These are phyloP conservation scores for Rhynchosporium agropyri DNA, from an alignment of 2,329 filamentous ascomycete species.

Conservation along the genomic window DNA sequence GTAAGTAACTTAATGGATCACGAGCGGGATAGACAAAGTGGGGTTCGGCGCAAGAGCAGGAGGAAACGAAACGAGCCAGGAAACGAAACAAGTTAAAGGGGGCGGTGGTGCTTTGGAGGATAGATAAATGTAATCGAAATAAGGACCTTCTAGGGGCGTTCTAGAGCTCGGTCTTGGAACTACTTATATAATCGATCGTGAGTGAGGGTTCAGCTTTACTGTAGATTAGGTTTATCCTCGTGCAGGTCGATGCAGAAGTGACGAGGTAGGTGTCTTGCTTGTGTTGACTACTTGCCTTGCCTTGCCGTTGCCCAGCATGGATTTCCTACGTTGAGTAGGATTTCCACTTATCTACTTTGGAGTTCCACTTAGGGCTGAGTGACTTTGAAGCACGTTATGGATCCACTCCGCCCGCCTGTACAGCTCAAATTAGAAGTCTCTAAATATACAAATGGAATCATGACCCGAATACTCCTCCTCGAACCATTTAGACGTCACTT, in stretches of 20 bases:
- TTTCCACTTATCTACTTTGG: too few species aligned
- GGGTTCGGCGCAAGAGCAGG: constrained; percentile 4
- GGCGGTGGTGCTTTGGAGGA: background rate
- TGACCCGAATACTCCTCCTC: background rate
- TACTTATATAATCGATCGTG: too few species aligned
- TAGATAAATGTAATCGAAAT: constrained; percentile 8
- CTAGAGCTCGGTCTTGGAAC: constrained; percentile 14
- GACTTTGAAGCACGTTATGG: too few species aligned
- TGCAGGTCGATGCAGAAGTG: background rate
- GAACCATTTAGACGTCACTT: constrained; percentile 7
- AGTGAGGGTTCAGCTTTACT: too few species aligned
- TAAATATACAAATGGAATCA: background rate
- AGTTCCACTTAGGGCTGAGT: too few species aligned
- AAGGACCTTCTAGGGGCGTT: constrained; percentile 15
- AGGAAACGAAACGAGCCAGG: background rate
- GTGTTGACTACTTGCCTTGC: background rate
- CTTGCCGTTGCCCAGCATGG: background rate
- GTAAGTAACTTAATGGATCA: background rate
- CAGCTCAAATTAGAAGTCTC: too few species aligned
- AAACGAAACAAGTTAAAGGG: constrained; percentile 1
- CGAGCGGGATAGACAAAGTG: constrained; percentile 1
- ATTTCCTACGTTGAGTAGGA: background rate
- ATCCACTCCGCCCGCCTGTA: too few species aligned
- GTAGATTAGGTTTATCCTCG: background rate
- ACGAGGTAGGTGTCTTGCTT: too few species aligned